These are phyloP conservation scores for Colletotrichum navitas DNA, from an alignment of 2,329 filamentous ascomycete species.

Conservation along the genomic window DNA sequence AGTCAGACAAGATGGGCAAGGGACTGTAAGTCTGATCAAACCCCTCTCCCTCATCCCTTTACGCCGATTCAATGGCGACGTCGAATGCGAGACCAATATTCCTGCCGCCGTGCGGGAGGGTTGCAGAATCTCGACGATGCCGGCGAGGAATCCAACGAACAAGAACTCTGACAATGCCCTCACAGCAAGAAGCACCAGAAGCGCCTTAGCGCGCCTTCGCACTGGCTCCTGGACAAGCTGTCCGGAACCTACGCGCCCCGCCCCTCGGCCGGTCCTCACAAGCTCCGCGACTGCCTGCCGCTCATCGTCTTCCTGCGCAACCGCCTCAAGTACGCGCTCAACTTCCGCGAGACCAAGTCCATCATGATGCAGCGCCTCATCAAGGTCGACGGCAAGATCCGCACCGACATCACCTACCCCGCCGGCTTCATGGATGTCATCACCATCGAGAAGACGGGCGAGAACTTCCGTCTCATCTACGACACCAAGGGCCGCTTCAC, in stretches of 20 bases:
- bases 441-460: constrained; percentile 99
- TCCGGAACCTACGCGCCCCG: constrained; percentile 86
- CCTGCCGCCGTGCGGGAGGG: too few species aligned
- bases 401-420: constrained; percentile 98
- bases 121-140: not conserved
- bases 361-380: constrained; percentile 99
- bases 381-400: constrained; percentile 99
- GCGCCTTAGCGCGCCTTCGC: constrained; percentile 97
- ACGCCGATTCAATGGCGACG: constrained; percentile 4
- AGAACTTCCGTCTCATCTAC: constrained; percentile 99
- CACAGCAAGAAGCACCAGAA: constrained; percentile 99
- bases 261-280: constrained; percentile 91
- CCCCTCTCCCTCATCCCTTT: not conserved
- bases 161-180: constrained; percentile 51
- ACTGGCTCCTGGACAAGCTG: constrained; percentile 99
- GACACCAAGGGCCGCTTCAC: constrained; percentile 99
- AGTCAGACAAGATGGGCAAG: constrained; percentile 70
- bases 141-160: constrained; percentile 4
- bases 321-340: constrained; percentile 99
- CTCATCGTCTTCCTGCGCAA: constrained; percentile 98
- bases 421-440: constrained; percentile 99
- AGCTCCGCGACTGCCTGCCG: constrained; percentile 98
- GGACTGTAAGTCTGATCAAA: constrained; percentile 66
- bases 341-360: constrained; percentile 95
- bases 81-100: not conserved